phyloP scores from a whole-genome alignment of 148 eudicot genomes.

The Fagopyrum homotropicum region DNA sequence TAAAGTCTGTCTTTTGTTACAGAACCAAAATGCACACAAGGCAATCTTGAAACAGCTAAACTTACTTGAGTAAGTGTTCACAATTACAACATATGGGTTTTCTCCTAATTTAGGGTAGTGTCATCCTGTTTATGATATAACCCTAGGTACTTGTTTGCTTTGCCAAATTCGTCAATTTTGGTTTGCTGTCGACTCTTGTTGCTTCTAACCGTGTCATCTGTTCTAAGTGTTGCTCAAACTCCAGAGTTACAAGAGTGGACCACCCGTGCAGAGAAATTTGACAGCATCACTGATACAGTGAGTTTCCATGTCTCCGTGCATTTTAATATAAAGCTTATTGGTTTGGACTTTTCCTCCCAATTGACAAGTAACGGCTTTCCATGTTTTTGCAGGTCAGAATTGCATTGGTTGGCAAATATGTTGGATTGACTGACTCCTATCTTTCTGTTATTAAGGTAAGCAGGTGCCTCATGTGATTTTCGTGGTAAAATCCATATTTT shows the following conservation, averaged over 20 bases:
- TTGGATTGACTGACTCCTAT: slow-evolving; percentile 82
- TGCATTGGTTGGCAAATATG: slow-evolving; percentile 98
- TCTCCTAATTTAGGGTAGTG: not conserved
- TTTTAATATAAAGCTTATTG: not conserved
- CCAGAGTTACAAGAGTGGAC: slow-evolving; percentile 87
- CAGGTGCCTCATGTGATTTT: not conserved
- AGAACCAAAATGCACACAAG: slow-evolving; percentile 83
- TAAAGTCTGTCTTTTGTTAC: slow-evolving; percentile 18
- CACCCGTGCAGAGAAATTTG: slow-evolving; percentile 67
- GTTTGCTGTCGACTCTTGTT: not conserved
- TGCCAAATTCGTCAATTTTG: not conserved
- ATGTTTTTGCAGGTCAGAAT: slow-evolving; percentile 61
- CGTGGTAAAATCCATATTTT: not conserved
- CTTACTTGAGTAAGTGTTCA: slow-evolving; percentile 43
- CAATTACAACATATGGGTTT: not conserved
- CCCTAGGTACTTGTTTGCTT: not conserved
- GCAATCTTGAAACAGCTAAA: slow-evolving; percentile 70
- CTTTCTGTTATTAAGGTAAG: slow-evolving; percentile 81
- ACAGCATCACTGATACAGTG: slow-evolving; percentile 62
- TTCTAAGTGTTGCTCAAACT: slow-evolving; percentile 66
- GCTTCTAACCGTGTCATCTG: slow-evolving; percentile 15
- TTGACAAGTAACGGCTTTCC: not conserved
- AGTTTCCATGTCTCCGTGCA: slow-evolving; percentile 18
- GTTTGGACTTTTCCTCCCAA: not conserved
- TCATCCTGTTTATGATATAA: not conserved